A percentile compares a stretch with the other conserved stretches of the same genome.
phyloP scores from a whole-genome alignment of 371 early-diverging fungal genomes.

The Saksenaea vasiformis region DNA sequence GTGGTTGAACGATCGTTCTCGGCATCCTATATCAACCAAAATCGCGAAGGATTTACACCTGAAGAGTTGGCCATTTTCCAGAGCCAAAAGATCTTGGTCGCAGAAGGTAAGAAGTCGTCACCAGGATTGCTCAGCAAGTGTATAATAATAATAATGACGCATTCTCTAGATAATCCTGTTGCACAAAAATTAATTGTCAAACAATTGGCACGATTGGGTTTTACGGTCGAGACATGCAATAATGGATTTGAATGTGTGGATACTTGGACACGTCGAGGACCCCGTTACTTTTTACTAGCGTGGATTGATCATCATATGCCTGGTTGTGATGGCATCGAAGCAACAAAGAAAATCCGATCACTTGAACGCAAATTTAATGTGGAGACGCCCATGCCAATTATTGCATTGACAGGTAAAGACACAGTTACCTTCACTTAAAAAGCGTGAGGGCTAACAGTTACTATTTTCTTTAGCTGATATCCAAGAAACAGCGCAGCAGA shows the following conservation, averaged over 20 bases:
- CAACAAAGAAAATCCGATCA: slow-evolving; percentile 37
- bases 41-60: slow-evolving; percentile 31
- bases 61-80: slow-evolving; percentile 46
- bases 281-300: slow-evolving; percentile 37
- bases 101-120: slow-evolving; percentile 25
- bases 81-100: slow-evolving; percentile 38
- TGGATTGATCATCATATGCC: slow-evolving; percentile 58
- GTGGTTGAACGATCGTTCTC: slow-evolving; percentile 17
- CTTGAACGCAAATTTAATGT: slow-evolving; percentile 30
- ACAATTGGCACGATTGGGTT: slow-evolving; percentile 38
- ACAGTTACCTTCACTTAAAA: too few relatives aligned
- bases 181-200: slow-evolving; percentile 47
- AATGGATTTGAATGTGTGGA: slow-evolving; percentile 49
- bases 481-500: slow-evolving; percentile 52
- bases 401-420: slow-evolving; percentile 43
- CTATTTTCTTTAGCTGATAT: slow-evolving; percentile 46
- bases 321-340: slow-evolving; percentile 46
- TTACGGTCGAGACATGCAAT: slow-evolving; percentile 41
- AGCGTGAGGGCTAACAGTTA: not conserved
- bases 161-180: slow-evolving; percentile 32
- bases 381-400: slow-evolving; percentile 31
- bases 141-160: not conserved
- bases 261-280: slow-evolving; percentile 38
- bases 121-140: not conserved
- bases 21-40: slow-evolving; percentile 16